Base-by-base conservation (phyloP, 345 rosid species). In the Barbarea vulgaris region DNA sequence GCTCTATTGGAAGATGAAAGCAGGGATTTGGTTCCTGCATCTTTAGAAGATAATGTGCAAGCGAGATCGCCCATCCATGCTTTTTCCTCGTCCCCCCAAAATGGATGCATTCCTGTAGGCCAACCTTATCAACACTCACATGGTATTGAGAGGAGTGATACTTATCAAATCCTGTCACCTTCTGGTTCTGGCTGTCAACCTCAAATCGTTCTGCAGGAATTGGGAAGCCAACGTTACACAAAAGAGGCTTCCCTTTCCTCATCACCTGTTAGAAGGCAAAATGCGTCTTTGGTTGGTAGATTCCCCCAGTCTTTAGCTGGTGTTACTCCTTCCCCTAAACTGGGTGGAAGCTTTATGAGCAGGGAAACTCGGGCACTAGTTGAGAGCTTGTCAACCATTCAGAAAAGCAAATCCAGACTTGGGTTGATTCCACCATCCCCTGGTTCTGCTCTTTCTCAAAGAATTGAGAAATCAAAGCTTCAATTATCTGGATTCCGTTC, bases 311-410 rank as follows among this genome's bases (percentile, higher is more conserved):
- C 68, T 13, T 57, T 64, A 53, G 60, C 83, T 58, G 68, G 72
- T 69, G 79, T 67, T 34, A 89, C 96, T 72, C 90, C 93, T 87
- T 87, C 91, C 36, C 88, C 89, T 15, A 83, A 74, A 74, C 82
- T 63, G 31, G 57, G 81, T 44, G 77, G 72, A 73, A 72, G 81
- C 69, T 69, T 82, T 70, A 69, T 85, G 70, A 78, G 85, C 59
- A 80, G 70, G 78, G 87, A 70, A 70, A 81, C 77, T 56, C 64
- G 52, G 55, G 86, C 75, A 68, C 81, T 57, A 68, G 79, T 76
- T 63, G 81, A 72, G 30, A 73, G 71, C 62, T 21, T 82, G 66
- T 66, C 84, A 36, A 82, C 89, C 18, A 67, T 82, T 52, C 72
- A 62, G 62, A 83, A 82, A 74, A 86, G 84, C 73, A 80, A 73